phyloP scores from a whole-genome alignment of 1,284 basidiomycete genomes.

The Tylopilus orsonianus region DNA sequence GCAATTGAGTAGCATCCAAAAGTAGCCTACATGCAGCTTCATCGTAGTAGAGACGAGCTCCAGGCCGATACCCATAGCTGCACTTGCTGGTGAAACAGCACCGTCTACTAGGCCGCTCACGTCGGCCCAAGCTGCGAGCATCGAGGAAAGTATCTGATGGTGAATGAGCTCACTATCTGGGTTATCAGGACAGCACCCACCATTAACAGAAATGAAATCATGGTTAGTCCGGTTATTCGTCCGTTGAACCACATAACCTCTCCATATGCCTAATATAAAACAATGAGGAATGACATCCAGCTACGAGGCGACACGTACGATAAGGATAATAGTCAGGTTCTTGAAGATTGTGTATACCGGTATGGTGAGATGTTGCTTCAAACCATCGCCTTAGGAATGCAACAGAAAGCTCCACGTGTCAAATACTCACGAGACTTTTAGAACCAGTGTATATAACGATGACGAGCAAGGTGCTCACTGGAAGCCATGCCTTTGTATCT shows the following conservation, averaged over 20 bases:
- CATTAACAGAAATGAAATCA: conserved; percentile 93
- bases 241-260: conserved; percentile 98
- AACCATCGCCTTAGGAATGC: neutral
- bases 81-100: conserved; percentile 41
- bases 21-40: conserved; percentile 80
- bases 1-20: conserved; percentile 98
- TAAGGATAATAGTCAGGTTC: conserved; percentile 97
- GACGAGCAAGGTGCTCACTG: conserved; percentile 90
- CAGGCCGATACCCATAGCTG: conserved; percentile 42
- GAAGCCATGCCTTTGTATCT: conserved; percentile 93
- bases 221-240: conserved; percentile 82
- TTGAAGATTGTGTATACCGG: conserved; percentile 99
- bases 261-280: conserved; percentile 76
- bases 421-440: conserved; percentile 81
- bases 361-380: conserved; percentile 89
- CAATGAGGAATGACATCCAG: conserved; percentile 4
- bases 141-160: conserved; percentile 81
- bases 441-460: conserved; percentile 98
- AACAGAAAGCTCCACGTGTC: neutral
- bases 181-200: conserved; percentile 45
- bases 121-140: conserved; percentile 96
- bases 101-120: conserved; percentile 54
- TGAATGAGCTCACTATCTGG: neutral
- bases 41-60: conserved; percentile 47
- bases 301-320: conserved; percentile 52